A percentile compares a stretch with the other conserved stretches of the same genome.
phyloP scores from a whole-genome alignment of 345 rosid genomes.

The Lepidium africanum region DNA sequence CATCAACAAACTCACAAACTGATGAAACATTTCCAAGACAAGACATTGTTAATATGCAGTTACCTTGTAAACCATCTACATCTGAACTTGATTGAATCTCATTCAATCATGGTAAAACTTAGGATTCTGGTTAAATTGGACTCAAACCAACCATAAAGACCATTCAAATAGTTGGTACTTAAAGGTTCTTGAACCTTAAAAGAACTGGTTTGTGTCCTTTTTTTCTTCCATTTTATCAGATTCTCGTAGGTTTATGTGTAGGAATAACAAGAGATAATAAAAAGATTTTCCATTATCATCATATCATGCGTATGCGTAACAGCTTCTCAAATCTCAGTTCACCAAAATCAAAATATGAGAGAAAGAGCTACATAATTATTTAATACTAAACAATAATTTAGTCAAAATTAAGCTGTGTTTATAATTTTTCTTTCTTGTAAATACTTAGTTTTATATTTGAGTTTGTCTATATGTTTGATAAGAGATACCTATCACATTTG shows the following conservation, averaged over 20 bases:
- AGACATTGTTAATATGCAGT: constrained; percentile 76
- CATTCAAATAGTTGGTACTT: not conserved
- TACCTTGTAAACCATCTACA: constrained; percentile 39
- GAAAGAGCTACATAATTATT: too few species aligned
- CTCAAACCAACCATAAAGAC: not conserved
- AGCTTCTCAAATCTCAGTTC: too few species aligned
- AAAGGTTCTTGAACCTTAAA: not conserved
- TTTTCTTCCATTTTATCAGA: not conserved
- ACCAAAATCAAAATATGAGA: too few species aligned
- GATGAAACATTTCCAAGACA: constrained; percentile 50
- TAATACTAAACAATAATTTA: too few species aligned
- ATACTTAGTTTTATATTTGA: too few species aligned
- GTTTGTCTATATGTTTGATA: too few species aligned
- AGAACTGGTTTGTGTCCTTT: not conserved
- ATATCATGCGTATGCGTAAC: not conserved
- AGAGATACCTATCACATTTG: too few species aligned
- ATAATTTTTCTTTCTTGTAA: too few species aligned
- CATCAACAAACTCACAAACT: constrained; percentile 2
- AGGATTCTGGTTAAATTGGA: not conserved
- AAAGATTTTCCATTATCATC: not conserved
- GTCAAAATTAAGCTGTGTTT: too few species aligned
- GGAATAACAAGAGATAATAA: not conserved
- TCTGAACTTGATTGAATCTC: constrained; percentile 27
- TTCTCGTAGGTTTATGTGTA: not conserved
- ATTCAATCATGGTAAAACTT: not conserved